These are phyloP conservation scores for Choiromyces venosus DNA, from an alignment of 495 filamentous ascomycete genomes.

Conservation along the genomic window DNA sequence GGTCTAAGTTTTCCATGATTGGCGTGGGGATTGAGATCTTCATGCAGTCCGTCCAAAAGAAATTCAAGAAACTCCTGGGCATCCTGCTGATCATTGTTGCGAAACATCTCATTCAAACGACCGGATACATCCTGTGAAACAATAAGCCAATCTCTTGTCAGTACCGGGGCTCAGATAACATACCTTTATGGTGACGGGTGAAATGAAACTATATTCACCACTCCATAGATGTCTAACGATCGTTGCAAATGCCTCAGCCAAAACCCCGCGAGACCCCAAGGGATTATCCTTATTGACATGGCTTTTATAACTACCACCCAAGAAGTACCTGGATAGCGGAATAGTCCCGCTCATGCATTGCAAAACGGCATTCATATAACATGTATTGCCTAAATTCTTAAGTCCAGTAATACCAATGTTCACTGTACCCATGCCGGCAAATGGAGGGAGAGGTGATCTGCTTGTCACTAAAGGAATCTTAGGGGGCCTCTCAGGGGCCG, in stretches of 20 bases:
- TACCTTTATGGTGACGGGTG: conserved; percentile 61
- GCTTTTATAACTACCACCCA: conserved; percentile 50
- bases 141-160: conserved; percentile 38
- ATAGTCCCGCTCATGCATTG: conserved; percentile 75
- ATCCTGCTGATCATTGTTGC: conserved; percentile 64
- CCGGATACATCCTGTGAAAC: conserved; percentile 41
- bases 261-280: conserved; percentile 69
- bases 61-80: conserved; percentile 73
- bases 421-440: conserved; percentile 32
- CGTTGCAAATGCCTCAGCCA: conserved; percentile 68
- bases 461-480: conserved; percentile 18
- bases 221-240: conserved; percentile 69
- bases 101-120: conserved; percentile 41
- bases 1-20: conserved; percentile 54
- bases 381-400: conserved; percentile 71
- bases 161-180: conserved; percentile 32
- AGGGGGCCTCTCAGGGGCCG: conserved; percentile 45
- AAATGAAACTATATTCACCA: conserved; percentile 52
- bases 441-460: conserved; percentile 23
- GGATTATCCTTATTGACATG: conserved; percentile 54
- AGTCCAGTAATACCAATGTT: conserved; percentile 58
- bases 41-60: conserved; percentile 63
- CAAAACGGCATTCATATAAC: conserved; percentile 85
- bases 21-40: conserved; percentile 68
- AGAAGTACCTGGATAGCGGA: conserved; percentile 64